These are phyloP conservation scores for Trichoderma oligosporum DNA, from an alignment of 2,329 filamentous ascomycete genomes.

Conservation along the genomic window DNA sequence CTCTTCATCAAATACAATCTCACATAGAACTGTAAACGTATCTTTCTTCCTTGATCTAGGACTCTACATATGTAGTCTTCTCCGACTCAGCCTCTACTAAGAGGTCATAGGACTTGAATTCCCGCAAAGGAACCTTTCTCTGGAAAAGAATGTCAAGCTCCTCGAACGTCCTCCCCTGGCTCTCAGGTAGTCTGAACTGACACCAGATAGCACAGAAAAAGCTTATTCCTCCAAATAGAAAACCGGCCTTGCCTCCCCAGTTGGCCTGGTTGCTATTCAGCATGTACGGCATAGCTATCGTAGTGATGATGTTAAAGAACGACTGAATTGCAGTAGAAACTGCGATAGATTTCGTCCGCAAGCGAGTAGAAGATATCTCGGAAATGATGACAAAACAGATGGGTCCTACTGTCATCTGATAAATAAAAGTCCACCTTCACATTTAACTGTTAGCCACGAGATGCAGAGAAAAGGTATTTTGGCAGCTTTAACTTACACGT, in stretches of 20 bases:
- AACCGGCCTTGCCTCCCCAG: conserved; percentile 33
- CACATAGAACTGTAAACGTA: too few species aligned
- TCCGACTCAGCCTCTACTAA: conserved; percentile 17
- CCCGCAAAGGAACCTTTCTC: conserved; percentile 18
- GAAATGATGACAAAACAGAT: conserved; percentile 42
- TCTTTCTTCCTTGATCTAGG: background rate
- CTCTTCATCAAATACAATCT: too few species aligned
- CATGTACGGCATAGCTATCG: conserved; percentile 32
- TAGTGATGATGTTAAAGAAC: conserved; percentile 27
- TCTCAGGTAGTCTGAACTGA: conserved; percentile 32
- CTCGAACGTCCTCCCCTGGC: conserved; percentile 29
- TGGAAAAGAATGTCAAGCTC: conserved; percentile 33
- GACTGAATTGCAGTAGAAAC: conserved; percentile 29
- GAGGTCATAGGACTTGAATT: conserved; percentile 23
- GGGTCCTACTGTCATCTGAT: conserved; percentile 41
- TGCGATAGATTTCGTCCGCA: conserved; percentile 33
- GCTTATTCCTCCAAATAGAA: conserved; percentile 30
- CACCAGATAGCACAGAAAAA: conserved; percentile 26
- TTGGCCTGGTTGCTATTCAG: conserved; percentile 31
- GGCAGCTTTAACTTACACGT: conserved; percentile 31
- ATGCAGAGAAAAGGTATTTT: background rate
- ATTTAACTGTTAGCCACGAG: background rate
- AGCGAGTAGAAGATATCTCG: conserved; percentile 36
- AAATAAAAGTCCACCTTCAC: conserved; percentile 37
- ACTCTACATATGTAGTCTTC: background rate